Percentiles rank a stretch among this genome's conserved stretches.
These are phyloP conservation scores for Ramaria rubella DNA, from an alignment of 768 basidiomycete species.

Conservation along the genomic window DNA sequence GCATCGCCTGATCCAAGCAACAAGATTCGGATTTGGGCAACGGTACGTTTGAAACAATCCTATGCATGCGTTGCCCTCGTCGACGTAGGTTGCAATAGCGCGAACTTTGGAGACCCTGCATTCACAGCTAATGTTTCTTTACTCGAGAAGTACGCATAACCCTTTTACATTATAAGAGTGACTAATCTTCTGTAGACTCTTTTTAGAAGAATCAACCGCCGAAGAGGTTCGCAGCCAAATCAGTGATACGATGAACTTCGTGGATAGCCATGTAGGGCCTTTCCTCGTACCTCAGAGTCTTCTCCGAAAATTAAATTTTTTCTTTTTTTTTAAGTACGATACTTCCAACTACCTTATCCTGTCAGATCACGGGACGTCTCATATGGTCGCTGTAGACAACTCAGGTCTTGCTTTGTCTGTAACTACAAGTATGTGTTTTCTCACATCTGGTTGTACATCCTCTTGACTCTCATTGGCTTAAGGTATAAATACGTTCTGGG, in stretches of 20 bases:
- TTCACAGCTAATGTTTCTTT: slow-evolving; percentile 32
- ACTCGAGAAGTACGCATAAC: slow-evolving; percentile 23
- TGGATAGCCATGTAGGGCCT: background rate
- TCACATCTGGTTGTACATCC: background rate
- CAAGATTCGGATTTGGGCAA: slow-evolving; percentile 30
- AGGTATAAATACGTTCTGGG: slow-evolving; percentile 23
- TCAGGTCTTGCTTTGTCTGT: slow-evolving; percentile 23
- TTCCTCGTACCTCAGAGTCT: background rate
- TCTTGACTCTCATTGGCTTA: background rate
- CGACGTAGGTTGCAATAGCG: slow-evolving; percentile 14
- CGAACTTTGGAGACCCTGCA: slow-evolving; percentile 31
- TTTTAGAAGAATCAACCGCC: slow-evolving; percentile 21
- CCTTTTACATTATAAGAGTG: background rate
- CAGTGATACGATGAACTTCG: slow-evolving; percentile 23
- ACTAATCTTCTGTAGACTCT: background rate
- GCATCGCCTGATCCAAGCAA: slow-evolving; percentile 30
- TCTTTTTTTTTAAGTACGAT: slow-evolving; percentile 26
- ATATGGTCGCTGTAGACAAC: slow-evolving; percentile 31
- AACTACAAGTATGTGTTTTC: slow-evolving; percentile 19
- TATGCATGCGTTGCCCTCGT: no score
- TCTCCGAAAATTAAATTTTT: background rate
- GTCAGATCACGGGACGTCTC: slow-evolving; percentile 31
- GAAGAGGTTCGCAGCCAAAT: slow-evolving; percentile 23
- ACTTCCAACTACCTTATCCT: slow-evolving; percentile 24
- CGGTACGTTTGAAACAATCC: background rate